A percentile compares a stretch with the other conserved stretches of the same genome.
phyloP scores from a whole-genome alignment of 75 land plant species.

The Cupressus sempervirens region DNA sequence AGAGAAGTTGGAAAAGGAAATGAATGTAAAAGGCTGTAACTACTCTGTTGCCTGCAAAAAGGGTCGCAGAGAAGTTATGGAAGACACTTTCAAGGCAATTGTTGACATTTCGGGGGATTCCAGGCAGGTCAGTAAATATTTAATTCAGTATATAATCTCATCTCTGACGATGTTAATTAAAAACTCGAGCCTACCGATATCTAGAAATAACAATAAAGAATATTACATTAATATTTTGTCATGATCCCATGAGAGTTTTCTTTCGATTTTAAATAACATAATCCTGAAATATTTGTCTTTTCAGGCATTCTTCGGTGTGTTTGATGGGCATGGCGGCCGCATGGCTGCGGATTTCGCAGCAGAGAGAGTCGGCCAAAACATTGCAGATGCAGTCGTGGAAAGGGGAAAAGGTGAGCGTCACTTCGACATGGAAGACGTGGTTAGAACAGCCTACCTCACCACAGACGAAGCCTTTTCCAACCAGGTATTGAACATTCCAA shows the following conservation, averaged over 20 bases:
- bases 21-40: constrained; percentile 21
- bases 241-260: too few species aligned
- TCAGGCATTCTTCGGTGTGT: constrained; percentile 33
- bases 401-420: not conserved
- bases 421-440: constrained; percentile 31
- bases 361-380: constrained; percentile 10
- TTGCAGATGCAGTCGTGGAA: constrained; percentile 10
- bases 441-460: constrained; percentile 30
- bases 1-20: constrained; percentile 11
- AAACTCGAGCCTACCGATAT: too few species aligned
- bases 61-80: constrained; percentile 27
- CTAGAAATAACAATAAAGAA: too few species aligned
- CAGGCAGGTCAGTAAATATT: constrained; percentile 23
- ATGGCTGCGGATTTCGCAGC: constrained; percentile 31
- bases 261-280: too few species aligned
- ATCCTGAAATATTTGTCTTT: not conserved
- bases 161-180: constrained; percentile 27
- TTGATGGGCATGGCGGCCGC: constrained; percentile 33
- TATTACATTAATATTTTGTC: too few species aligned
- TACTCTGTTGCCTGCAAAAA: constrained; percentile 29
- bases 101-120: constrained; percentile 21
- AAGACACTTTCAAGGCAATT: constrained; percentile 29
- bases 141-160: too few species aligned
- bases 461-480: too few species aligned
- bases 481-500: too few species aligned